Conservation (phyloP, 2,329 filamentous ascomycete species). For the Emergomyces pasteurianus region DNA sequence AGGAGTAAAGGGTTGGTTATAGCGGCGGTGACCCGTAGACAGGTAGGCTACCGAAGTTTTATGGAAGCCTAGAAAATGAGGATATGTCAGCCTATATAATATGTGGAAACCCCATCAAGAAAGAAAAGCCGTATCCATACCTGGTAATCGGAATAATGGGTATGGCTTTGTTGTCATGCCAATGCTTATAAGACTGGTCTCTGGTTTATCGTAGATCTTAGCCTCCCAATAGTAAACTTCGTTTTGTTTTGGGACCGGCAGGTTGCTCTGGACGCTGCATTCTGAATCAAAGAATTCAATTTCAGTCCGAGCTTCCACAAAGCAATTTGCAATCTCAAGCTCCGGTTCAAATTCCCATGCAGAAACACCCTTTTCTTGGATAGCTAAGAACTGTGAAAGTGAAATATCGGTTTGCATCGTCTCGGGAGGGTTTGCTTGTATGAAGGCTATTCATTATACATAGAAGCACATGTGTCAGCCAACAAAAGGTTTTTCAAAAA, state of each 20-base stretch:
- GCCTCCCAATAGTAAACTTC: constrained; percentile 99
- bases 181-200: constrained; percentile 73
- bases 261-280: constrained; percentile 91
- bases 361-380: constrained; percentile 98
- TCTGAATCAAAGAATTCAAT: constrained; percentile 99
- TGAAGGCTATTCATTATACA: constrained; percentile 59
- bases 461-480: neutral
- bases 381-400: constrained; percentile 90
- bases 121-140: constrained; percentile 39
- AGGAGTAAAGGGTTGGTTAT: constrained; percentile 80
- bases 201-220: constrained; percentile 96
- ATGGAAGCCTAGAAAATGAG: constrained; percentile 58
- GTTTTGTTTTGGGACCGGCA: constrained; percentile 96
- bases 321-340: constrained; percentile 95
- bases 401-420: constrained; percentile 95
- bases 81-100: constrained; percentile 6
- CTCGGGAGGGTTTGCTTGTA: constrained; percentile 87
- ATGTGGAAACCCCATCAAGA: neutral
- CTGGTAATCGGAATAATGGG: constrained; percentile 83
- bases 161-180: constrained; percentile 97
- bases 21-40: constrained; percentile 73
- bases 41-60: constrained; percentile 87
- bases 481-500: too few relatives aligned
- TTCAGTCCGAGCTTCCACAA: constrained; percentile 90
- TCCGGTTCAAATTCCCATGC: constrained; percentile 99